phyloP scores from a whole-genome alignment of 352 stramenopile species.

The Phytophthora brassicae region DNA sequence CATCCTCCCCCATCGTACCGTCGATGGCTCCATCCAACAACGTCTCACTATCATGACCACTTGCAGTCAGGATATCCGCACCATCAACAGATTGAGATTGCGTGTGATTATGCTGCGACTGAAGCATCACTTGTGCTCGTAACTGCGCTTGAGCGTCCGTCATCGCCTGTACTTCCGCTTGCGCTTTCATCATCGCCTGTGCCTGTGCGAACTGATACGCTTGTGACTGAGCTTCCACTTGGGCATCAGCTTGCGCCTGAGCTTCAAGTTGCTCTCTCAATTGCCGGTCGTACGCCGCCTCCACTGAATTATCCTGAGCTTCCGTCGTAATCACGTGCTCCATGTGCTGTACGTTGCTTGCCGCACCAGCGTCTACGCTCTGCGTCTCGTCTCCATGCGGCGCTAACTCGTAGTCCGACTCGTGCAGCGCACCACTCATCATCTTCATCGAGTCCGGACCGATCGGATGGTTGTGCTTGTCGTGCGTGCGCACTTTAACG shows the following conservation, averaged over 20 bases:
- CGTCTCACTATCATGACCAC: conserved; percentile 51
- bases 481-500: conserved; percentile 69
- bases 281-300: conserved; percentile 27
- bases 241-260: conserved; percentile 34
- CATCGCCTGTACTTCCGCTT: conserved; percentile 29
- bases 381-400: conserved; percentile 13
- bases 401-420: conserved; percentile 63
- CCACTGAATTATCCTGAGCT: conserved; percentile 6
- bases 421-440: conserved; percentile 45
- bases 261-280: conserved; percentile 38
- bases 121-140: conserved; percentile 34
- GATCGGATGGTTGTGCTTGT: conserved; percentile 81
- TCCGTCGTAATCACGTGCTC: conserved; percentile 26
- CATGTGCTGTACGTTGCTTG: conserved; percentile 30
- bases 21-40: conserved; percentile 61
- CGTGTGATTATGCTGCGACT: conserved; percentile 24
- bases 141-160: conserved; percentile 22
- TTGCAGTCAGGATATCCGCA: conserved; percentile 46
- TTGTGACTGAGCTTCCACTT: conserved; percentile 42
- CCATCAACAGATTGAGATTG: conserved; percentile 30
- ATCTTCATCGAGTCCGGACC: conserved; percentile 65
- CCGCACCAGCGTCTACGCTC: too few species aligned
- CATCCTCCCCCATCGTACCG: conserved; percentile 43
- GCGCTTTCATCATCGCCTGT: conserved; percentile 26
- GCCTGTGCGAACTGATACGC: conserved; percentile 36